These are phyloP conservation scores for Boletus vermiculosoides DNA, from an alignment of 768 basidiomycete species.

Conservation along the genomic window DNA sequence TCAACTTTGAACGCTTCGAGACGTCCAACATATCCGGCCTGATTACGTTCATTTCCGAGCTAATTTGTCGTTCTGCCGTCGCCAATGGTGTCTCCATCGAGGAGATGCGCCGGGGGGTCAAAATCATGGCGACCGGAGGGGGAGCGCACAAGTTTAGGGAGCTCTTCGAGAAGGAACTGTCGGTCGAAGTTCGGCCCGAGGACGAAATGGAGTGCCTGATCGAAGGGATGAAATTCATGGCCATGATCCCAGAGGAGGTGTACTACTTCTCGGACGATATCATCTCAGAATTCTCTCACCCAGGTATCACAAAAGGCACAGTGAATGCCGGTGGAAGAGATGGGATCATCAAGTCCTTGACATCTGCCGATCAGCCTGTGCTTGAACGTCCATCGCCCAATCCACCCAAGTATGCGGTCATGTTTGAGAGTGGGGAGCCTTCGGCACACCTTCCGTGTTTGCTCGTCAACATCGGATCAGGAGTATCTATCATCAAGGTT, in stretches of 20 bases:
- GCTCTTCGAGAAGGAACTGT: slow-evolving; percentile 67
- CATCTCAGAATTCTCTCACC: slow-evolving; percentile 63
- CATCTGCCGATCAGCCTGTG: slow-evolving; percentile 12
- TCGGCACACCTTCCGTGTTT: slow-evolving; percentile 91
- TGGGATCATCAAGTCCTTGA: slow-evolving; percentile 7
- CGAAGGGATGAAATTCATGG: slow-evolving; percentile 93
- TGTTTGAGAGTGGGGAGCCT: slow-evolving; percentile 77
- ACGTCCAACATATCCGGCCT: slow-evolving; percentile 84
- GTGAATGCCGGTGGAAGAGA: slow-evolving; percentile 3
- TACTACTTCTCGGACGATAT: slow-evolving; percentile 99
- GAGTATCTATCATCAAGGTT: slow-evolving; percentile 96
- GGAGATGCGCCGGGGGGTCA: slow-evolving; percentile 89
- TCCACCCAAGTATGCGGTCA: slow-evolving; percentile 85
- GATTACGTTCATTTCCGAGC: slow-evolving; percentile 79
- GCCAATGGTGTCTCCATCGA: slow-evolving; percentile 85
- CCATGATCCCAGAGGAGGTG: slow-evolving; percentile 93
- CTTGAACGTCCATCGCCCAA: slow-evolving; percentile 88
- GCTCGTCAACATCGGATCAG: slow-evolving; percentile 97
- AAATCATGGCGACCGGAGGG: slow-evolving; percentile 97
- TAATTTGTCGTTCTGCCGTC: slow-evolving; percentile 82
- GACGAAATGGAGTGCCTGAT: slow-evolving; percentile 99
- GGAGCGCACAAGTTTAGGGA: slow-evolving; percentile 95
- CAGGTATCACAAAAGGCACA: slow-evolving; percentile 18
- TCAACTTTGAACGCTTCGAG: slow-evolving; percentile 98
- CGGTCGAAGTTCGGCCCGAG: slow-evolving; percentile 83